Percentiles rank a stretch among this genome's conserved stretches.
Conservation (phyloP, 345 rosid species). For the Melastoma malabathricum region DNA sequence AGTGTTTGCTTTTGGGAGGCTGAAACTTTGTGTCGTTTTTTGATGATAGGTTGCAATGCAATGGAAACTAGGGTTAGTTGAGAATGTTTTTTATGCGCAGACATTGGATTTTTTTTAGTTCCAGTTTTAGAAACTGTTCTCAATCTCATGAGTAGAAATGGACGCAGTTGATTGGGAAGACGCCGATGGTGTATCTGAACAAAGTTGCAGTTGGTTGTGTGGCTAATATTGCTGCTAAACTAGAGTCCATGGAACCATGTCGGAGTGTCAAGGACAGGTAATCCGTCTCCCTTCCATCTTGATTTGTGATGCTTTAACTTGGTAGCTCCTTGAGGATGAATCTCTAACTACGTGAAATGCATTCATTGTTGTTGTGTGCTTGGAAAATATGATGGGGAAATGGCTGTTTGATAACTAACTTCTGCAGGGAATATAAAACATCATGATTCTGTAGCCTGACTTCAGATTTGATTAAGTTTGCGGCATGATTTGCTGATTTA, state of each 20-base stretch:
- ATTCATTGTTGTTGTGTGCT: no score
- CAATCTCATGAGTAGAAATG: conserved; percentile 4
- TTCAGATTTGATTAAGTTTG: background rate
- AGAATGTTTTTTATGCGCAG: no score
- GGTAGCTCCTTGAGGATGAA: background rate
- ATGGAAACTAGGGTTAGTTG: no score
- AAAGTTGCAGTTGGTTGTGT: conserved; percentile 62
- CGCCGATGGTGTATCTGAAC: conserved; percentile 91
- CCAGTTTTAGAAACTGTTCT: background rate
- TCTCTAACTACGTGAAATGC: background rate
- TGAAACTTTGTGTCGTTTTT: no score
- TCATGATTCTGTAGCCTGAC: no score
- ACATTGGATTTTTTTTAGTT: background rate
- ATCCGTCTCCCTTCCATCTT: conserved; percentile 3
- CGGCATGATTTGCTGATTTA: background rate
- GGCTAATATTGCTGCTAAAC: conserved; percentile 83
- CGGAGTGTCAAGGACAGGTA: conserved; percentile 90
- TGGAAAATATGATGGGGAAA: no score
- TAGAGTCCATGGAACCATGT: conserved; percentile 97
- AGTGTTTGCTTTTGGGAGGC: no score
- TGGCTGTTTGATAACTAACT: no score
- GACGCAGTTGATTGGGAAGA: conserved; percentile 75
- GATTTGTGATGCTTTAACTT: background rate
- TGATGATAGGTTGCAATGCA: no score
- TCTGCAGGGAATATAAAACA: no score